phyloP scores from a whole-genome alignment of 768 basidiomycete species.

The Tephrocybe sp. region DNA sequence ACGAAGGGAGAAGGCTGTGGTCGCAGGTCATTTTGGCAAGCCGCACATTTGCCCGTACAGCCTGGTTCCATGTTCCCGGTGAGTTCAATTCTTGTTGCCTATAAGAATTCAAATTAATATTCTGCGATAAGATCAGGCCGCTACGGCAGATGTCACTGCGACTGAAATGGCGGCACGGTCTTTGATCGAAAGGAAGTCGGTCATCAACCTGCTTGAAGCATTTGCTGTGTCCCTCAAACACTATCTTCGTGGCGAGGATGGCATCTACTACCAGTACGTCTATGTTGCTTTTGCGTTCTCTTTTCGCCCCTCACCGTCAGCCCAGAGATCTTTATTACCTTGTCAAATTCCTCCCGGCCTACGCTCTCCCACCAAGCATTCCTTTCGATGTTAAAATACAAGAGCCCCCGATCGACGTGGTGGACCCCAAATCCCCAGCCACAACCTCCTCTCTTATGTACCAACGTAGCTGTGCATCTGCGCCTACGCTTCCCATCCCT shows the following conservation, averaged over 20 bases:
- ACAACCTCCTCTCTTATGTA: constrained; percentile 24
- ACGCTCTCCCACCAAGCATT: constrained; percentile 53
- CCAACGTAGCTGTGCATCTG: too few species aligned
- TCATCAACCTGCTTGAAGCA: constrained; percentile 66
- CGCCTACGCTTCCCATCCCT: constrained; percentile 21
- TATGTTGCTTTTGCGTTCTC: constrained; percentile 18
- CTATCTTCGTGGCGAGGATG: constrained; percentile 62
- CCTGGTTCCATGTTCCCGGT: constrained; percentile 73
- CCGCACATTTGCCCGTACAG: constrained; percentile 57
- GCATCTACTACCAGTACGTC: constrained; percentile 44
- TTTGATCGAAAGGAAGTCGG: constrained; percentile 67
- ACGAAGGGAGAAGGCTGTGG: constrained; percentile 70
- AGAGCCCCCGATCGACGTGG: background rate
- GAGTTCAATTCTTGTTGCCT: constrained; percentile 7
- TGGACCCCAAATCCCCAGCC: background rate
- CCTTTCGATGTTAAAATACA: constrained; percentile 32
- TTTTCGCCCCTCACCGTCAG: background rate
- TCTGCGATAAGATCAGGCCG: constrained; percentile 23
- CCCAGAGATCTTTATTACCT: constrained; percentile 62
- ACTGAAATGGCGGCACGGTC: constrained; percentile 42
- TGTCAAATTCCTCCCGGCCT: constrained; percentile 72
- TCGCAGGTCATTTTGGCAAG: constrained; percentile 61
- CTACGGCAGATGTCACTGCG: constrained; percentile 17
- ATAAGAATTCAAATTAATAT: background rate
- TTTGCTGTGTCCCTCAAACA: constrained; percentile 69